phyloP scores from a whole-genome alignment of 768 basidiomycete species.

The Ramaria sp. region DNA sequence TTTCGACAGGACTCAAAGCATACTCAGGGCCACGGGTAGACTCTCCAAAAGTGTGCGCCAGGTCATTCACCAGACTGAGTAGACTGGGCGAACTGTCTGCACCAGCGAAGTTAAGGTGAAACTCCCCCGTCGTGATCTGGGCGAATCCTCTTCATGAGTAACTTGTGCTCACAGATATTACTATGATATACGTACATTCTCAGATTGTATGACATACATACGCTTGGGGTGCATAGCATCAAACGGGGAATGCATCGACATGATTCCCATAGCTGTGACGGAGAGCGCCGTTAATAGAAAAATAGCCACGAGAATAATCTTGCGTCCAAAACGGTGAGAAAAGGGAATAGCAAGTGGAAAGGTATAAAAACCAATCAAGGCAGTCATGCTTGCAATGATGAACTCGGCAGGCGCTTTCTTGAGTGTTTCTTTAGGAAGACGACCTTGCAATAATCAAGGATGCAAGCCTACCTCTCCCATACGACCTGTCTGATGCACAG shows the following conservation, averaged over 20 bases:
- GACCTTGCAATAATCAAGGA: not conserved
- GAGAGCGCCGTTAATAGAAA: constrained; percentile 33
- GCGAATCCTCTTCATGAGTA: not conserved
- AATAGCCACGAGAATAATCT: constrained; percentile 31
- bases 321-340: constrained; percentile 53
- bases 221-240: constrained; percentile 83
- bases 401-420: constrained; percentile 76
- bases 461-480: constrained; percentile 39
- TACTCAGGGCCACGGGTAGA: not conserved
- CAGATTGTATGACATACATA: constrained; percentile 70
- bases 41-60: constrained; percentile 27
- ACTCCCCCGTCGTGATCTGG: constrained; percentile 64
- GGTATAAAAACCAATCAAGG: constrained; percentile 43
- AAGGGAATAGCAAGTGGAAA: constrained; percentile 61
- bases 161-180: not conserved
- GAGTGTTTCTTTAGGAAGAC: not conserved
- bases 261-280: constrained; percentile 45
- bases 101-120: constrained; percentile 69
- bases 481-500: constrained; percentile 54
- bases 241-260: constrained; percentile 53
- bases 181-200: constrained; percentile 53
- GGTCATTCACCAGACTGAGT: constrained; percentile 43
- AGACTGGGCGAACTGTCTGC: constrained; percentile 81
- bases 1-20: not conserved
- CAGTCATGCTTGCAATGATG: constrained; percentile 73